These are phyloP conservation scores for Arthromyces matolae DNA, from an alignment of 768 basidiomycete genomes.

Conservation along the genomic window DNA sequence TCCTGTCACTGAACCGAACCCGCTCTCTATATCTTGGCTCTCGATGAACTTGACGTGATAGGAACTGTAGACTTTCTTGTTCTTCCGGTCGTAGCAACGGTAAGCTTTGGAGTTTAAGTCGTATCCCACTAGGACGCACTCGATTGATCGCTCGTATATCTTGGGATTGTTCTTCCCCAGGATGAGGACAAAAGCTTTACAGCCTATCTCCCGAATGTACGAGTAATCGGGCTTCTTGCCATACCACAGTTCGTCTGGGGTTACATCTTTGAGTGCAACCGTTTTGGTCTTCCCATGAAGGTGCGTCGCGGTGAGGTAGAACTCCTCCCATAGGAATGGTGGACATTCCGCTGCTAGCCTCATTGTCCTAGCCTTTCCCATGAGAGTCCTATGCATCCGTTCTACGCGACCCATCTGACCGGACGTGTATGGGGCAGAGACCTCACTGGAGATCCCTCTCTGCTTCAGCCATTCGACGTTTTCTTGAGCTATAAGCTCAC, in stretches of 20 bases:
- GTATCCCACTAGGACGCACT: constrained; percentile 40
- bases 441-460: constrained; percentile 12
- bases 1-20: not conserved
- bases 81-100: constrained; percentile 23
- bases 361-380: constrained; percentile 26
- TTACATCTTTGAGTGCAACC: constrained; percentile 2
- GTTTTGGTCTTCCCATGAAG: constrained; percentile 11
- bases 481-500: constrained; percentile 18
- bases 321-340: constrained; percentile 26
- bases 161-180: constrained; percentile 29
- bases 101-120: constrained; percentile 30
- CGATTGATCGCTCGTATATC: constrained; percentile 20
- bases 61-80: constrained; percentile 16
- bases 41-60: constrained; percentile 25
- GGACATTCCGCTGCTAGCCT: constrained; percentile 19
- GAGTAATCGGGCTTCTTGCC: constrained; percentile 25
- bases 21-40: constrained; percentile 16
- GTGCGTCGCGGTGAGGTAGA: constrained; percentile 22
- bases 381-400: constrained; percentile 27
- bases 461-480: constrained; percentile 12
- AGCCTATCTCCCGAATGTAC: constrained; percentile 32
- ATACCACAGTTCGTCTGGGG: constrained; percentile 23
- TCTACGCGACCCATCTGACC: constrained; percentile 33
- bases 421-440: constrained; percentile 26
- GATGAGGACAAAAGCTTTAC: constrained; percentile 29